Evolutionary conservation across 2,329 filamentous ascomycete genomes (phyloP), one percentile per base, ranked within the genome.

Genomic region (Metarhizium rileyi): DNA sequence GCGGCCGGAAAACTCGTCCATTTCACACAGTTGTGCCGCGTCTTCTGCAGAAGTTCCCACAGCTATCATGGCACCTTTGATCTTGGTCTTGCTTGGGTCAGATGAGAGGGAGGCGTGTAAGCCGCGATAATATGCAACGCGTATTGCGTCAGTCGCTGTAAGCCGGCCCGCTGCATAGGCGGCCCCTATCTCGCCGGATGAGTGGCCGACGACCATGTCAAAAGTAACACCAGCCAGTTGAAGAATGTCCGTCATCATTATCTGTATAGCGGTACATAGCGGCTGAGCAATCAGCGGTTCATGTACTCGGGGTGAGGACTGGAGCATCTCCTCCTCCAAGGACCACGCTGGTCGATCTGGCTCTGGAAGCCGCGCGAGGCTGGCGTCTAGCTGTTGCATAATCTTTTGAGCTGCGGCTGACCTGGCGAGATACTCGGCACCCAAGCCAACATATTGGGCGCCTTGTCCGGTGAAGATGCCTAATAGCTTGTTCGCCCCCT

Each of bases 191-290:
- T 72, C 70, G 1, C 70, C 70, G 2, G 59, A 63, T 0, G 66
- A 69, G 50, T 72, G 70, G 3, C 69, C 70, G 6, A 68, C 61
- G 3, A 67, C 63, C 2, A 58, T 61, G 16, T 54, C 40, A 0
- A 66, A 63, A 3, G 35, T 41, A 20, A 72, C 52, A 5, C 63
- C 61, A 46, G 59, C 60, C 6, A 51, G 52, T 1, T 44, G 44
- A 74, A 59, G 1, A 71, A 57, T 5, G 70, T 63, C 0, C n/a
- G 70, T 61, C 1, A 75, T 56, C 1, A 58, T 69, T 8, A 75
- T 56, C 54, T 75, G 73, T n/a, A 65, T 48, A 3, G 59, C 58
- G 3, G 64, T 68, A 47, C 62, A 68, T 4, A 65, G 28, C 1
- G 69, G 59, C 49, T 70, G 66, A 0, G 50, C n/a, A n/a, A n/a